phyloP scores from a whole-genome alignment of 148 eudicot genomes.

The Drosera capensis region DNA sequence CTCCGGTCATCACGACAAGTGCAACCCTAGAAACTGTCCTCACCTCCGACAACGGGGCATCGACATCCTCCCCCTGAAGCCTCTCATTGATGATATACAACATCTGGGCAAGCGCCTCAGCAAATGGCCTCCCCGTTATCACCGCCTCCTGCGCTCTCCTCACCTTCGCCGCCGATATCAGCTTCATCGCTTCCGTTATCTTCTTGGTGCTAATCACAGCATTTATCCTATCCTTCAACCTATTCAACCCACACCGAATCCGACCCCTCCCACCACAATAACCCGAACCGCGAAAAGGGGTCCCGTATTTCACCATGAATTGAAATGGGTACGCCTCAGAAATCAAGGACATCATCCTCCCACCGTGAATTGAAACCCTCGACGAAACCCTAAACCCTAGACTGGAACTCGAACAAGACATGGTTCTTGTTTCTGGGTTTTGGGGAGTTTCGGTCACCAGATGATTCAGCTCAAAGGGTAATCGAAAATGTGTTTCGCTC shows the following conservation, averaged over 20 bases:
- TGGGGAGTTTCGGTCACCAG: too few relatives aligned
- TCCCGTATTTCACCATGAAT: neutral
- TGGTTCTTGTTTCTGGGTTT: neutral
- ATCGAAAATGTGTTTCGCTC: too few relatives aligned
- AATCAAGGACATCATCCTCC: constrained; percentile 3
- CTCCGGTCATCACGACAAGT: constrained; percentile 48
- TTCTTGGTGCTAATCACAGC: constrained; percentile 55
- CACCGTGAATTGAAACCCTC: constrained; percentile 9
- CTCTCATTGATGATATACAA: constrained; percentile 33
- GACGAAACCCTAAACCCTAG: constrained; percentile 5
- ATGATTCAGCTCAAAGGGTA: too few relatives aligned
- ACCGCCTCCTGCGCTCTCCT: constrained; percentile 71
- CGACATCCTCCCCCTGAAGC: constrained; percentile 43
- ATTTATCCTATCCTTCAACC: constrained; percentile 34
- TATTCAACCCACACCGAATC: constrained; percentile 23
- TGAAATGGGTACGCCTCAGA: constrained; percentile 12
- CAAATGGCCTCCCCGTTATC: constrained; percentile 43
- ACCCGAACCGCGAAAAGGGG: constrained; percentile 2
- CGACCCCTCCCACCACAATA: neutral
- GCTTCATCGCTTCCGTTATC: constrained; percentile 75
- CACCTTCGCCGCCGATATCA: constrained; percentile 63
- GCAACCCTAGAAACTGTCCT: constrained; percentile 55
- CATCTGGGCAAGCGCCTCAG: constrained; percentile 42
- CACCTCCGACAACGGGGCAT: constrained; percentile 39
- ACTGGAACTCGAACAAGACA: constrained; percentile 11